Conservation (phyloP, 2,329 filamentous ascomycete genomes). For the Teratosphaeria zuluensis region DNA sequence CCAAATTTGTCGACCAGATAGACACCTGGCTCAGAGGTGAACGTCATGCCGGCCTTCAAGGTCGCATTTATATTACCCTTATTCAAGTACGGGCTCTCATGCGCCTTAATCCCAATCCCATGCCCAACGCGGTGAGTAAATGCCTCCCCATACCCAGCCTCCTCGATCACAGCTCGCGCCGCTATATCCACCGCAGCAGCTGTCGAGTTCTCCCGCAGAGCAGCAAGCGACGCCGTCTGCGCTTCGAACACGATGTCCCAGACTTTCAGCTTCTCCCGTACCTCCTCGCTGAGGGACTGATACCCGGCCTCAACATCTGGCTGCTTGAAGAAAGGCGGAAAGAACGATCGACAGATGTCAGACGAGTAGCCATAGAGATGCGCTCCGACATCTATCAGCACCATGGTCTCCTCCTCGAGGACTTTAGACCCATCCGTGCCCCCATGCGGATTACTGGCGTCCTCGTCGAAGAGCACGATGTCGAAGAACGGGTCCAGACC, state of each 20-base stretch:
- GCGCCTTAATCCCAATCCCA: conserved; percentile 57
- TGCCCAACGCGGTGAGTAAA: conserved; percentile 57
- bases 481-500: conserved; percentile 53
- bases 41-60: conserved; percentile 50
- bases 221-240: conserved; percentile 45
- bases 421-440: conserved; percentile 42
- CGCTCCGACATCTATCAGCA: conserved; percentile 54
- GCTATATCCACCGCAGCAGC: conserved; percentile 54
- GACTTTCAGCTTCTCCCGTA: conserved; percentile 44
- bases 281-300: not conserved
- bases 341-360: conserved; percentile 55
- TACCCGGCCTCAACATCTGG: not conserved
- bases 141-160: conserved; percentile 48
- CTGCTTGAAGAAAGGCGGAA: conserved; percentile 25
- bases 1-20: conserved; percentile 53
- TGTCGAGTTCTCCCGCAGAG: conserved; percentile 42
- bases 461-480: conserved; percentile 52
- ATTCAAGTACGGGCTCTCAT: conserved; percentile 56
- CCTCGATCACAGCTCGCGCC: conserved; percentile 46
- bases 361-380: conserved; percentile 55
- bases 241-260: conserved; percentile 55
- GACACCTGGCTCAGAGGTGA: conserved; percentile 55
- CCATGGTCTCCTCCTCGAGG: conserved; percentile 45
- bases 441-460: conserved; percentile 45
- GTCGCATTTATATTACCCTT: conserved; percentile 45